Evolutionary conservation across 495 filamentous ascomycete species (phyloP), one percentile per base, ranked within the genome.

Genomic region (Trichoderma erinaceum): DNA sequence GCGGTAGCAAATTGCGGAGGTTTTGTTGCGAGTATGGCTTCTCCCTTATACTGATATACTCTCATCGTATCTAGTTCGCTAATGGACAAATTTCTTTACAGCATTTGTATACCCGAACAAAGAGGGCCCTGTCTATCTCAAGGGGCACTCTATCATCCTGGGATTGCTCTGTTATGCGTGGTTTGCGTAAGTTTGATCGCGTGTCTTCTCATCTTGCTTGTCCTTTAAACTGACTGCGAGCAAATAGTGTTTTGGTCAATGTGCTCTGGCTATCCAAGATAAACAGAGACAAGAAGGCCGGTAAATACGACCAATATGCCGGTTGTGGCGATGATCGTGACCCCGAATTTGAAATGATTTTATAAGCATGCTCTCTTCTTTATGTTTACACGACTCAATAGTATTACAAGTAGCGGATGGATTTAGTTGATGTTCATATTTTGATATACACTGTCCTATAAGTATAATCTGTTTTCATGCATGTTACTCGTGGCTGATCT

Each of bases 251-350:
- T 67, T 72, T 87, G 4, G 74, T 78, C 63, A 91, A 91, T 74
- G 84, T 90, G 18, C 73, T 89, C 0, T 89, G 86, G 73, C 89
- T 87, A 70, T 78, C 75, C 66, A 90, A 89, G 74, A 80, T 89
- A 52, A 91, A 91, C 72, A 77, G 79, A 8, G 87, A 89, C 71
- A 91, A 90, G 77, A 77, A 72, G 27, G 78, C 72, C 5, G 88
- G 88, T 18, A 89, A 89, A 67, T 88, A 89, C 69, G 83, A 83
- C 38, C 71, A 81, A 67, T 90, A 81, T 69, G 75, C 75, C 32
- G 86, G 85, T 4, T 86, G 75, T 66, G 84, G 84, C 3, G 88
- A 91, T 71, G 88, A 91, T 69, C 82, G 88, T 52, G 86, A 91
- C 67, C 88, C 88, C 0, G 75, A 78, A 4, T 91, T 91, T 70